Percentiles rank a stretch among this genome's conserved stretches.
These are phyloP conservation scores for Penicillium crustosum DNA, from an alignment of 2,329 filamentous ascomycete species.

Conservation along the genomic window DNA sequence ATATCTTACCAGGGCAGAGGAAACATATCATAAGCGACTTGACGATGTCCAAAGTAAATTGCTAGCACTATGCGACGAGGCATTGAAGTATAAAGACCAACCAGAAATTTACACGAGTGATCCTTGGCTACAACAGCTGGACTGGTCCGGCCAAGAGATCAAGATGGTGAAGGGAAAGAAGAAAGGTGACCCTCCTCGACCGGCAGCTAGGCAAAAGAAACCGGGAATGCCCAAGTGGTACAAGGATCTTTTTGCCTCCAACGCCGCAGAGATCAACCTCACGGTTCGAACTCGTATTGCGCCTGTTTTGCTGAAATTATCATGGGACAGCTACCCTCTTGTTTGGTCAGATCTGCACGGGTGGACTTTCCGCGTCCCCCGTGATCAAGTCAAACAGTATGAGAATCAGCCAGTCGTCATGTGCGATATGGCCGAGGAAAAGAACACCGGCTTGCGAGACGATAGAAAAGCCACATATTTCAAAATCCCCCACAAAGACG, in stretches of 20 bases:
- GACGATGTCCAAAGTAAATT: constrained; percentile 77
- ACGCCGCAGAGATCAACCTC: constrained; percentile 65
- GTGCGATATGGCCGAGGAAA: constrained; percentile 76
- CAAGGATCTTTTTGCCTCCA: constrained; percentile 78
- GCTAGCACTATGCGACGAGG: constrained; percentile 70
- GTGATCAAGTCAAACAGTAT: constrained; percentile 63
- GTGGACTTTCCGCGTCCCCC: constrained; percentile 83
- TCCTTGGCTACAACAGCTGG: constrained; percentile 88
- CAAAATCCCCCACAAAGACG: constrained; percentile 96
- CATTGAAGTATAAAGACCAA: constrained; percentile 70
- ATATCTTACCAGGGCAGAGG: constrained; percentile 81
- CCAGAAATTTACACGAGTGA: constrained; percentile 71
- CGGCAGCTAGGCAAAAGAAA: constrained; percentile 81
- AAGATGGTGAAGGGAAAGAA: constrained; percentile 90
- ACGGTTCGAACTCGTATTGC: constrained; percentile 86
- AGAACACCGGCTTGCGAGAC: constrained; percentile 63
- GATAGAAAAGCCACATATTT: constrained; percentile 72
- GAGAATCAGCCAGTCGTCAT: constrained; percentile 67
- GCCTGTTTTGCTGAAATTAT: constrained; percentile 75
- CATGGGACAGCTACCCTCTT: constrained; percentile 86
- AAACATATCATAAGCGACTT: constrained; percentile 74
- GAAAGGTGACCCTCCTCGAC: constrained; percentile 75
- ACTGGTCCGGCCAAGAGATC: constrained; percentile 92
- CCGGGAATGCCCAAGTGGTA: constrained; percentile 97
- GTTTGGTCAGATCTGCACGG: constrained; percentile 92